Evolutionary conservation across 106 monocot species (phyloP).

Genomic region (Agapanthus africanus): DNA sequence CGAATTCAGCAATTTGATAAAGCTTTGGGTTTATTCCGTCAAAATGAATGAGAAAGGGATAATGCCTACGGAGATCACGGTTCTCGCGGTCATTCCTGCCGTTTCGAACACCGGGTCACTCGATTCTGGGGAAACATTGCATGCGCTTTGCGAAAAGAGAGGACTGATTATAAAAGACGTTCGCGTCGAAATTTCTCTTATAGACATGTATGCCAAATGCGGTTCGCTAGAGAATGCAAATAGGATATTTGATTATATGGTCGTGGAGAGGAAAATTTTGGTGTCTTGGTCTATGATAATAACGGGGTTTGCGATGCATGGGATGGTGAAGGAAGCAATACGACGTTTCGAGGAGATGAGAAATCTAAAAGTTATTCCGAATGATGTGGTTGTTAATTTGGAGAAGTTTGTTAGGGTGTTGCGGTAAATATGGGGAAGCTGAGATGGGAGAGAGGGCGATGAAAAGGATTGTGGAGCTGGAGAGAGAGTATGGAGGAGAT

Average conservation of each 20-base stretch:
- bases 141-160: constrained; percentile 39
- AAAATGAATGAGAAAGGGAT: constrained; percentile 36
- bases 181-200: constrained; percentile 57
- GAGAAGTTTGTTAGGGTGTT: constrained; percentile 71
- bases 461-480: constrained; percentile 49
- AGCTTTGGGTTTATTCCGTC: constrained; percentile 38
- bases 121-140: constrained; percentile 25
- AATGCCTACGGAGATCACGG: constrained; percentile 52
- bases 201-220: constrained; percentile 79
- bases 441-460: constrained; percentile 64
- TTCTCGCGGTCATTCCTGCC: constrained; percentile 55
- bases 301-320: constrained; percentile 61
- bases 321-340: constrained; percentile 50
- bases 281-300: constrained; percentile 78
- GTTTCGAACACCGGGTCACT: constrained; percentile 34
- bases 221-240: constrained; percentile 38
- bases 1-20: constrained; percentile 14
- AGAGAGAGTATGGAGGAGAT: constrained; percentile 50
- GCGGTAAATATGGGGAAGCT: constrained; percentile 47
- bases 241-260: constrained; percentile 35
- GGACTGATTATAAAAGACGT: constrained; percentile 33
- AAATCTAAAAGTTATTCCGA: constrained; percentile 27
- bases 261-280: constrained; percentile 29
- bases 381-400: constrained; percentile 57
- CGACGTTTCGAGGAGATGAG: constrained; percentile 38